A percentile compares a stretch with the other conserved stretches of the same genome.
Evolutionary conservation across 2,329 filamentous ascomycete genomes (phyloP).

Genomic region (Orbilia javanica): DNA sequence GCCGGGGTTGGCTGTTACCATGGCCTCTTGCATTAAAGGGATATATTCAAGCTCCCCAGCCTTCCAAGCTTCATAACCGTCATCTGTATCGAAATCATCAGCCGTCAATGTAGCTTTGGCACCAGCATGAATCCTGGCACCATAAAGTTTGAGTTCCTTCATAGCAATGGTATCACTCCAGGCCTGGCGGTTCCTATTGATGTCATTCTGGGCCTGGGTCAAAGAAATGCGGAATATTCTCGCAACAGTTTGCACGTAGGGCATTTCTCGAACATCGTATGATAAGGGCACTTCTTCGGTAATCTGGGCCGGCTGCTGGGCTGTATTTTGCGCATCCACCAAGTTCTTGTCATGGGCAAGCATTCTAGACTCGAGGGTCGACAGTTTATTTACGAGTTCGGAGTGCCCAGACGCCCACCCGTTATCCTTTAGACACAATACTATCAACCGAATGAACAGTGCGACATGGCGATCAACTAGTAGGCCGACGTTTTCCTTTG

Average conservation of each 20-base stretch:
- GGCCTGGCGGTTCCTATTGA: slow-evolving; percentile 80
- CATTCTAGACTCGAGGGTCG: slow-evolving; percentile 90
- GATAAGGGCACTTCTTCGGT: slow-evolving; percentile 81
- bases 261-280: slow-evolving; percentile 97
- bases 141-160: slow-evolving; percentile 92
- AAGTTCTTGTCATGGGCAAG: slow-evolving; percentile 94
- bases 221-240: slow-evolving; percentile 85
- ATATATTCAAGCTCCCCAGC: slow-evolving; percentile 87
- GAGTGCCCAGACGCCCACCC: slow-evolving; percentile 87
- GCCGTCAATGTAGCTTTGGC: slow-evolving; percentile 78
- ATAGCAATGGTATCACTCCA: slow-evolving; percentile 96
- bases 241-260: slow-evolving; percentile 86
- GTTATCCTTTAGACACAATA: slow-evolving; percentile 81
- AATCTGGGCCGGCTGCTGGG: slow-evolving; percentile 67
- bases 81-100: slow-evolving; percentile 90
- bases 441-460: slow-evolving; percentile 89
- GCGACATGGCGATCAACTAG: slow-evolving; percentile 95
- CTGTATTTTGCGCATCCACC: slow-evolving; percentile 69
- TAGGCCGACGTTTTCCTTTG: slow-evolving; percentile 73
- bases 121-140: slow-evolving; percentile 71
- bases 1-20: slow-evolving; percentile 70
- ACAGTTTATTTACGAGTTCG: slow-evolving; percentile 82
- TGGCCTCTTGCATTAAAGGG: slow-evolving; percentile 92
- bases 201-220: slow-evolving; percentile 85
- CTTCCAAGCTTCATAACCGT: slow-evolving; percentile 90